phyloP scores from a whole-genome alignment of 129 eudicot species.

The Dittrichia graveolens region DNA sequence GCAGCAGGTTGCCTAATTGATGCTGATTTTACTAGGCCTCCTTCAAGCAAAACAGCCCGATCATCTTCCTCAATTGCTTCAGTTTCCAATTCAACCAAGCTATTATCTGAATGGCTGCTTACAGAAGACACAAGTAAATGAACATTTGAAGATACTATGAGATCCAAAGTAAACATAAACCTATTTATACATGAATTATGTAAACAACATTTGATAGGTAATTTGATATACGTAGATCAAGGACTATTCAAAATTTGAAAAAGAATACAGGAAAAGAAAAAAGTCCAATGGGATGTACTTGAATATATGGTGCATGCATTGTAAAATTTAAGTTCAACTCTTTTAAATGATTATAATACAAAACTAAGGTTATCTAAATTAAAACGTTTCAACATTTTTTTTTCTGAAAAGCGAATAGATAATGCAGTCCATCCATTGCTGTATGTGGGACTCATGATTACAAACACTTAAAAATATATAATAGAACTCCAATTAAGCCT shows the following conservation, averaged over 20 bases:
- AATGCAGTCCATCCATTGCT: conserved; percentile 1
- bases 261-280: neutral
- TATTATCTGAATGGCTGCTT: conserved; percentile 84
- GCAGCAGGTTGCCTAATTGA: conserved; percentile 60
- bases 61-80: conserved; percentile 74
- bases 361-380: neutral
- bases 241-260: neutral
- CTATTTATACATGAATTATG: neutral
- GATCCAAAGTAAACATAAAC: neutral
- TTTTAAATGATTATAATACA: neutral
- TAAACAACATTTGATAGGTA: neutral
- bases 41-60: conserved; percentile 78
- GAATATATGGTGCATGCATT: neutral
- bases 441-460: neutral
- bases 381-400: neutral
- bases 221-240: conserved; percentile 1
- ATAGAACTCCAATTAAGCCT: neutral
- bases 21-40: conserved; percentile 80
- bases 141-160: conserved; percentile 15
- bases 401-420: neutral
- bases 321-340: conserved; percentile 1
- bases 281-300: neutral
- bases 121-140: conserved; percentile 22
- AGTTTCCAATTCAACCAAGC: conserved; percentile 71
- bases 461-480: neutral